Conservation (phyloP, 768 basidiomycete genomes). For the Mrakia gelida region DNA sequence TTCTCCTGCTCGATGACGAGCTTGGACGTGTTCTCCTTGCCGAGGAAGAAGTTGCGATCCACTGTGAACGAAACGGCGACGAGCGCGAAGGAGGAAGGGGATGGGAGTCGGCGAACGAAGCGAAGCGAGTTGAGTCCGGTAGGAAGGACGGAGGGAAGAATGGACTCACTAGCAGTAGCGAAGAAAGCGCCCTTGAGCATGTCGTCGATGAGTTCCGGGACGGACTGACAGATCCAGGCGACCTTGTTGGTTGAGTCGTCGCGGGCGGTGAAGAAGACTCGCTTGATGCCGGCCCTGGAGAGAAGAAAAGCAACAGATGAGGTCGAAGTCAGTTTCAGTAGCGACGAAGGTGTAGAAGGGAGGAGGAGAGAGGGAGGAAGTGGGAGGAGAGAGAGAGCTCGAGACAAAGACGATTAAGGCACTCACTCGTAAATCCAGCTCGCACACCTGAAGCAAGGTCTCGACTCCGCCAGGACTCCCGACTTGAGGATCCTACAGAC, state of each 20-base stretch:
- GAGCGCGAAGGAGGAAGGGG: background rate
- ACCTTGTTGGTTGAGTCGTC: background rate
- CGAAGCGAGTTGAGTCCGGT: too few species aligned
- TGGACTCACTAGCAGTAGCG: constrained; percentile 10
- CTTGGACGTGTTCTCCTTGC: background rate
- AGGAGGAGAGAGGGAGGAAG: background rate
- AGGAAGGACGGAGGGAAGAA: background rate
- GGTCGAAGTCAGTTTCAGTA: background rate
- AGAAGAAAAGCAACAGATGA: background rate
- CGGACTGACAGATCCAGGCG: constrained; percentile 3
- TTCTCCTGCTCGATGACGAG: constrained; percentile 2
- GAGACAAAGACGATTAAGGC: background rate
- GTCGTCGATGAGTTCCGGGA: background rate
- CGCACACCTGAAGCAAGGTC: constrained; percentile 9
- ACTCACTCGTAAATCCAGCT: constrained; percentile 17
- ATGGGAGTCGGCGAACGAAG: too few species aligned
- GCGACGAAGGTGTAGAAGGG: background rate
- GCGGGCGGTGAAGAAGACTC: constrained; percentile 14
- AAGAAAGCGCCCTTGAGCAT: constrained; percentile 11
- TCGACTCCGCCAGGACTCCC: constrained; percentile 4
- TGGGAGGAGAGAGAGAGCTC: too few species aligned
- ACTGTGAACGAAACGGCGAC: background rate
- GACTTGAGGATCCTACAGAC: constrained; percentile 15
- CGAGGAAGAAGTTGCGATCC: constrained; percentile 16
- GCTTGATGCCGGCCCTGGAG: constrained; percentile 19